phyloP scores from a whole-genome alignment of 73 alveolate genomes.

The Paramecium biaurelia region DNA sequence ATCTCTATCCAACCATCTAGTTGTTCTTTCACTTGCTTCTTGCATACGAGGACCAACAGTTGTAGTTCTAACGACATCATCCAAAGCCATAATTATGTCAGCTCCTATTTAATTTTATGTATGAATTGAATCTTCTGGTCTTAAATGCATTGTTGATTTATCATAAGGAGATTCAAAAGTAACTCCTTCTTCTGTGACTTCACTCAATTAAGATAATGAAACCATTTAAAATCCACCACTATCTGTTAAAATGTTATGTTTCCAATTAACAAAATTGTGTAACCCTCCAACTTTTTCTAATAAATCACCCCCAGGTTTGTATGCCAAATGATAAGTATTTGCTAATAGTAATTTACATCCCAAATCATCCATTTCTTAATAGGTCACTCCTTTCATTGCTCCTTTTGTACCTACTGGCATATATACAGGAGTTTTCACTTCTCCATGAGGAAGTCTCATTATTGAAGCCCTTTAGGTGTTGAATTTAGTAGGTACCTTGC shows the following conservation, averaged over 20 bases:
- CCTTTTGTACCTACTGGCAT: slow-evolving; percentile 99
- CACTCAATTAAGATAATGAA: slow-evolving; percentile 87
- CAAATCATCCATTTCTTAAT: slow-evolving; percentile 87
- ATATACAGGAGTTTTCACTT: slow-evolving; percentile 98
- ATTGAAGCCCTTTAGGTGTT: slow-evolving; percentile 82
- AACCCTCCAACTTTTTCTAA: slow-evolving; percentile 92
- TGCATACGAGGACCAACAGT: slow-evolving; percentile 90
- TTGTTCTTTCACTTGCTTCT: slow-evolving; percentile 98
- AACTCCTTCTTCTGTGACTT: slow-evolving; percentile 96
- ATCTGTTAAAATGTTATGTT: slow-evolving; percentile 95
- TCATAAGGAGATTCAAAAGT: slow-evolving; percentile 96
- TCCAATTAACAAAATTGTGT: slow-evolving; percentile 94
- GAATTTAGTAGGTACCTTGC: neutral
- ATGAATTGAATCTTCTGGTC: slow-evolving; percentile 99
- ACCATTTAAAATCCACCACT: slow-evolving; percentile 99
- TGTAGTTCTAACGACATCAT: slow-evolving; percentile 93
- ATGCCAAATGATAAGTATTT: slow-evolving; percentile 98
- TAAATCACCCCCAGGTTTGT: slow-evolving; percentile 98
- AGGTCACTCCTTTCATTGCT: slow-evolving; percentile 91
- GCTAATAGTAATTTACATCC: slow-evolving; percentile 96
- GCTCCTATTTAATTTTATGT: slow-evolving; percentile 97
- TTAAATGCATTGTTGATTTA: slow-evolving; percentile 90
- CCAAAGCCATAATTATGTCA: slow-evolving; percentile 99
- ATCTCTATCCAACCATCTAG: slow-evolving; percentile 99
- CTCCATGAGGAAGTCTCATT: slow-evolving; percentile 98